A percentile compares a stretch with the other conserved stretches of the same genome.
Evolutionary conservation across 164 flowering plant genomes (phyloP).

Genomic region (Aristolochia contorta): DNA sequence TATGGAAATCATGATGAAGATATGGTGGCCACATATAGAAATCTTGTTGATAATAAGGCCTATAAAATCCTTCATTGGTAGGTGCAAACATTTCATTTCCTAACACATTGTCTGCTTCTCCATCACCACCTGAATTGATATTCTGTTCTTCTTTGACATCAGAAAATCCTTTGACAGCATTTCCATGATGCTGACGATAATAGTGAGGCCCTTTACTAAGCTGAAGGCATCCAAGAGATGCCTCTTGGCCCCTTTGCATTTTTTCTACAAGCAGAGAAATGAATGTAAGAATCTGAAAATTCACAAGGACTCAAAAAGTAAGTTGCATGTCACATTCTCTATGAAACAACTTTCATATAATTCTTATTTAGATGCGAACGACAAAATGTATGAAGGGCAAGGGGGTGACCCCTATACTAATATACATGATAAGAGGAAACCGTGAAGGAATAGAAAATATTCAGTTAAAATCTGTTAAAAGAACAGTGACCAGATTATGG

Average conservation of each 20-base stretch:
- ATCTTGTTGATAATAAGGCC: slow-evolving; percentile 31
- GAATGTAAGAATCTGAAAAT: too few species aligned
- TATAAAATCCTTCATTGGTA: slow-evolving; percentile 24
- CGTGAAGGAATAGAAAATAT: too few species aligned
- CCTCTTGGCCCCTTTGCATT: slow-evolving; percentile 56
- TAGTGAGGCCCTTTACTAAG: slow-evolving; percentile 34
- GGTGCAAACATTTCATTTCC: slow-evolving; percentile 29
- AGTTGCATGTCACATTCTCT: not conserved
- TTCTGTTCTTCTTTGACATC: slow-evolving; percentile 30
- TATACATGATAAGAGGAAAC: too few species aligned
- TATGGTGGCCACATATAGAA: slow-evolving; percentile 31
- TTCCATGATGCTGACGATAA: slow-evolving; percentile 26
- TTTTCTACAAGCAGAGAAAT: slow-evolving; percentile 29
- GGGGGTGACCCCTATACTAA: too few species aligned
- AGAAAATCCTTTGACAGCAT: slow-evolving; percentile 24
- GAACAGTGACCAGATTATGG: too few species aligned
- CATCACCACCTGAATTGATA: slow-evolving; percentile 23
- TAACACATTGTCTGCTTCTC: slow-evolving; percentile 18
- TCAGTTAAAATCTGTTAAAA: too few species aligned
- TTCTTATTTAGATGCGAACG: too few species aligned
- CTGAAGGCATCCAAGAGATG: slow-evolving; percentile 41
- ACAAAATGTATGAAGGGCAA: too few species aligned
- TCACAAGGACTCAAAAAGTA: not conserved
- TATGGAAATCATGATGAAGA: slow-evolving; percentile 33
- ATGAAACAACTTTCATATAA: not conserved